Percentiles rank a stretch among this genome's conserved stretches.
These are phyloP conservation scores for Candida ficus DNA, from an alignment of 805 yeast genomes.

Conservation along the genomic window DNA sequence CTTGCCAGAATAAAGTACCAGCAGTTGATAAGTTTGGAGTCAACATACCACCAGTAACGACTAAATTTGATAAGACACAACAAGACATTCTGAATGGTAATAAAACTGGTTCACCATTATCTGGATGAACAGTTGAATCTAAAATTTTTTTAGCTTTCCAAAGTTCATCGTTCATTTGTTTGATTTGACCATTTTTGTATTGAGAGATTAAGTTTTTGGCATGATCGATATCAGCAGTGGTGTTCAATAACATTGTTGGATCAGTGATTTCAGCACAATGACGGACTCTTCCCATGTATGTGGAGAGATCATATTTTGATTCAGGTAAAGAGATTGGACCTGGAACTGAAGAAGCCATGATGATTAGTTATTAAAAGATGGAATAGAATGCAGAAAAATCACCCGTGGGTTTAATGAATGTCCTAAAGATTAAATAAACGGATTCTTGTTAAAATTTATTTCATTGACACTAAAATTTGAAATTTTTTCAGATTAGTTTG, in stretches of 20 bases:
- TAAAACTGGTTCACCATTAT: slow-evolving; percentile 87
- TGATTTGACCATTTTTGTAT: slow-evolving; percentile 63
- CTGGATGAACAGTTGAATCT: slow-evolving; percentile 95
- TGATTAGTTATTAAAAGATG: background rate
- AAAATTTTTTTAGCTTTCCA: slow-evolving; percentile 86
- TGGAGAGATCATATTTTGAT: slow-evolving; percentile 70
- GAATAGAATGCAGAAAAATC: background rate
- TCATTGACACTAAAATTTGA: too few species aligned
- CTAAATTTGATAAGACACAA: slow-evolving; percentile 87
- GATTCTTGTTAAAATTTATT: too few species aligned
- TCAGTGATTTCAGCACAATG: slow-evolving; percentile 93
- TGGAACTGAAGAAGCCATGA: slow-evolving; percentile 84
- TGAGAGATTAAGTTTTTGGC: slow-evolving; percentile 67
- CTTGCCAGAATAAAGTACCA: slow-evolving; percentile 96
- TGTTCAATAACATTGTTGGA: slow-evolving; percentile 81
- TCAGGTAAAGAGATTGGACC: slow-evolving; percentile 79
- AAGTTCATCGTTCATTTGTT: slow-evolving; percentile 67
- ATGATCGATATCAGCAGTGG: slow-evolving; percentile 51
- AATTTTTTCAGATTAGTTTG: too few species aligned
- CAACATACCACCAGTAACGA: slow-evolving; percentile 96
- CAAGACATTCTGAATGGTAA: slow-evolving; percentile 97
- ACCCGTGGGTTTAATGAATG: too few species aligned
- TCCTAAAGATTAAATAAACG: too few species aligned
- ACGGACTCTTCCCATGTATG: slow-evolving; percentile 91
- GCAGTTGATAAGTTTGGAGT: slow-evolving; percentile 87